Conservation (phyloP, 352 stramenopile species). For the Pythium inflatum region DNA sequence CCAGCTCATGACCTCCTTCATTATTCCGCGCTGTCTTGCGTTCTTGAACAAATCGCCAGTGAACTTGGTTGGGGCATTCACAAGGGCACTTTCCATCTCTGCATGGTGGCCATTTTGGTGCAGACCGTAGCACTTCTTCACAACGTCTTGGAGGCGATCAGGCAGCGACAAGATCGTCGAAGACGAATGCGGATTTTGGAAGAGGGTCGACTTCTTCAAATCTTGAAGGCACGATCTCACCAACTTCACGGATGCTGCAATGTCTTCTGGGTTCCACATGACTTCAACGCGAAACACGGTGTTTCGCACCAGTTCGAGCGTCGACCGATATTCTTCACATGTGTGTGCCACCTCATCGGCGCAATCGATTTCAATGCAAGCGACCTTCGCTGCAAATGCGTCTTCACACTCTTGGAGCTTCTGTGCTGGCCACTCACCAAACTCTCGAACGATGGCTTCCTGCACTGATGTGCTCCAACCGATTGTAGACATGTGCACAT, state of each 20-base stretch:
- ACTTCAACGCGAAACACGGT: background rate
- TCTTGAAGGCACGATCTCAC: background rate
- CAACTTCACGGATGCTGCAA: background rate
- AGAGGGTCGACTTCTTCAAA: background rate
- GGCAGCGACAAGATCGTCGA: background rate
- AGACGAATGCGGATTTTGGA: background rate
- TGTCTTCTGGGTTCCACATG: background rate
- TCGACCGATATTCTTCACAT: background rate
- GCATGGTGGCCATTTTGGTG: background rate
- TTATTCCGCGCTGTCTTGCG: too few relatives aligned
- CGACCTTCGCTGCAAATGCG: background rate
- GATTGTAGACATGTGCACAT: background rate
- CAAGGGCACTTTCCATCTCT: background rate
- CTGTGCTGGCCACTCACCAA: conserved; percentile 3
- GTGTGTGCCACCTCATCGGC: background rate
- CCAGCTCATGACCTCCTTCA: background rate
- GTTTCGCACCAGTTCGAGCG: background rate
- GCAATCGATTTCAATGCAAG: background rate
- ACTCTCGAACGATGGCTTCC: background rate
- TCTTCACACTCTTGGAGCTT: background rate
- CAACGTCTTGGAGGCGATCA: background rate
- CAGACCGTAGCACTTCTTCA: conserved; percentile 11
- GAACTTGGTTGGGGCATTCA: background rate
- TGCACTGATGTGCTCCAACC: background rate
- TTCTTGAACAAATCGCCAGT: background rate